phyloP scores from a whole-genome alignment of 2,329 filamentous ascomycete genomes.

The Calycina herbarum region DNA sequence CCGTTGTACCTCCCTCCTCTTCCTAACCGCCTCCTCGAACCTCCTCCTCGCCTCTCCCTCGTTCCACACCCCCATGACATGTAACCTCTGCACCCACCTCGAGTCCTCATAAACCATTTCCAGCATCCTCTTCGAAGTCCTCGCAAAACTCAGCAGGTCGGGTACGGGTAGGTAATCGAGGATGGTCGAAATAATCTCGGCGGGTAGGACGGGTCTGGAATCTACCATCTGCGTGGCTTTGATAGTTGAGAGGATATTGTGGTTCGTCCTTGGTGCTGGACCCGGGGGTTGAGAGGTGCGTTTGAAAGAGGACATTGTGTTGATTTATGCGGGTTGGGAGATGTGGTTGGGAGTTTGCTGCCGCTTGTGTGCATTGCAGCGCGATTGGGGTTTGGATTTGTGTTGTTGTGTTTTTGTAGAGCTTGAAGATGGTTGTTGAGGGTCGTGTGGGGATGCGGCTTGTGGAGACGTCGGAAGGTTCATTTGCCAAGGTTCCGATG shows the following conservation, averaged over 20 bases:
- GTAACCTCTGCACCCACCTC: constrained; percentile 84
- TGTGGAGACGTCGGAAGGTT: background rate
- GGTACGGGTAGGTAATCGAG: constrained; percentile 84
- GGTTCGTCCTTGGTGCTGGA: constrained; percentile 32
- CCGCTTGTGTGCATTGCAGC: background rate
- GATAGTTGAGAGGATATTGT: constrained; percentile 71
- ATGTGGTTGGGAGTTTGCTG: no score
- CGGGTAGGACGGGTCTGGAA: constrained; percentile 72
- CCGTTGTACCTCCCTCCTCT: constrained; percentile 58
- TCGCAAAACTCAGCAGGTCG: constrained; percentile 83
- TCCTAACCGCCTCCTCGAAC: constrained; percentile 70
- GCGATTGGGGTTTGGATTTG: constrained; percentile 5
- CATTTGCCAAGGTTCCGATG: background rate
- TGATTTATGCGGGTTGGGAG: background rate
- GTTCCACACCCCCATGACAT: constrained; percentile 89
- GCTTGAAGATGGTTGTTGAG: background rate
- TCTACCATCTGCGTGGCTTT: constrained; percentile 74
- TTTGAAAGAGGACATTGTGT: constrained; percentile 47
- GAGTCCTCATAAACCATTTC: constrained; percentile 99
- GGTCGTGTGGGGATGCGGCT: background rate
- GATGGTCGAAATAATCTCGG: constrained; percentile 84
- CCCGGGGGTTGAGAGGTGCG: constrained; percentile 32
- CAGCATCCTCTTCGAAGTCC: constrained; percentile 79
- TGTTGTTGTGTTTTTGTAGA: no score
- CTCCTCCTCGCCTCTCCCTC: constrained; percentile 79